A percentile compares a stretch with the other conserved stretches of the same genome.
Evolutionary conservation across 257 asterid genomes (phyloP).

Genomic region (Ballota nigra): DNA sequence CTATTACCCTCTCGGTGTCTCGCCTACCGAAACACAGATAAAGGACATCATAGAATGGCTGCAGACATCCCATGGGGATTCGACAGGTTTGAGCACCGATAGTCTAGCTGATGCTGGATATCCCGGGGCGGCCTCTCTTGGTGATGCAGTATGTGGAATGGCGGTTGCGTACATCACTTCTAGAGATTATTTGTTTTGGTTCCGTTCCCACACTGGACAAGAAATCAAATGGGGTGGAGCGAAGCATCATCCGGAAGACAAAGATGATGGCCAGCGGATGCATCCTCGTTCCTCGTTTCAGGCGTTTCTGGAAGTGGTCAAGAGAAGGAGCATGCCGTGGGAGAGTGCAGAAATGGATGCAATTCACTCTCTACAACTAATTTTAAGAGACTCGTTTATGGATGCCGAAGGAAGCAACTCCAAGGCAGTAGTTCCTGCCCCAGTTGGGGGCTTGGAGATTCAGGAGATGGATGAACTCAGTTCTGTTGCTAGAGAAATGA

Average conservation of each 20-base stretch:
- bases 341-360: slow-evolving; percentile 60
- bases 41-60: slow-evolving; percentile 55
- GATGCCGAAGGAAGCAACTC: slow-evolving; percentile 37
- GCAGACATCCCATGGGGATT: slow-evolving; percentile 44
- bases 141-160: slow-evolving; percentile 68
- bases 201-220: slow-evolving; percentile 55
- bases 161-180: slow-evolving; percentile 52
- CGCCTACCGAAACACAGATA: slow-evolving; percentile 49
- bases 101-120: slow-evolving; percentile 59
- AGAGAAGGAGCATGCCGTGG: slow-evolving; percentile 52
- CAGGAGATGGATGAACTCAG: slow-evolving; percentile 49
- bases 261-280: slow-evolving; percentile 53
- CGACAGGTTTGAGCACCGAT: slow-evolving; percentile 65
- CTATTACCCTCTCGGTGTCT: slow-evolving; percentile 48
- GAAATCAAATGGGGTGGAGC: slow-evolving; percentile 74
- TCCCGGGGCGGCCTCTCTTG: slow-evolving; percentile 50
- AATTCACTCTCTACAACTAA: slow-evolving; percentile 60
- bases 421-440: slow-evolving; percentile 31
- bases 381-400: slow-evolving; percentile 45
- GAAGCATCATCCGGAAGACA: slow-evolving; percentile 61
- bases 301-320: slow-evolving; percentile 55
- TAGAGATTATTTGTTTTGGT: slow-evolving; percentile 50
- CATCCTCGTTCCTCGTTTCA: slow-evolving; percentile 58
- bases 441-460: slow-evolving; percentile 25
- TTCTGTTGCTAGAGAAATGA: slow-evolving; percentile 61